Evolutionary conservation across 1,284 basidiomycete species (phyloP).

Genomic region (Singerocomus inundabilis): DNA sequence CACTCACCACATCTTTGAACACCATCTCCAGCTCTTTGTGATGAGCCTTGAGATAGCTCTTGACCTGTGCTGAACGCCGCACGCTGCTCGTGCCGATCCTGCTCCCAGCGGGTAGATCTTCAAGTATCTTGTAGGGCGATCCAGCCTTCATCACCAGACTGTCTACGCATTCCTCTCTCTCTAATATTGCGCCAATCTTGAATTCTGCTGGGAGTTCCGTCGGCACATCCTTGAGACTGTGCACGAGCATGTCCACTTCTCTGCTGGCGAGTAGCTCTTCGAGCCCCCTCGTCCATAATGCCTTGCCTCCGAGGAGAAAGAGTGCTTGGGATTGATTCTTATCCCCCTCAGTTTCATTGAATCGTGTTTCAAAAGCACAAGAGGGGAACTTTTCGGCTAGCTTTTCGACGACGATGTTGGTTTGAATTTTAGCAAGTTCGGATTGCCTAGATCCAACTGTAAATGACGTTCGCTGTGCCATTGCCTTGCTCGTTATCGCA

Average conservation of each 20-base stretch:
- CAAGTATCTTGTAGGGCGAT: slow-evolving; percentile 69
- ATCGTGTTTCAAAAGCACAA: slow-evolving; percentile 65
- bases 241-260: slow-evolving; percentile 90
- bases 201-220: slow-evolving; percentile 85
- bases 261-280: slow-evolving; percentile 77
- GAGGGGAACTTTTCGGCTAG: slow-evolving; percentile 50
- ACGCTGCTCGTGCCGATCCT: slow-evolving; percentile 96
- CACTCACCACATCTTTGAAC: slow-evolving; percentile 88
- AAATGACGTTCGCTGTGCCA: slow-evolving; percentile 38
- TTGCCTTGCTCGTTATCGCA: slow-evolving; percentile 6
- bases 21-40: slow-evolving; percentile 42
- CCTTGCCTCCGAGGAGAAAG: slow-evolving; percentile 81
- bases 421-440: slow-evolving; percentile 85
- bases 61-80: slow-evolving; percentile 88
- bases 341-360: slow-evolving; percentile 92
- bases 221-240: slow-evolving; percentile 93
- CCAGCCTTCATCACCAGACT: slow-evolving; percentile 86
- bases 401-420: slow-evolving; percentile 66
- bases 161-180: slow-evolving; percentile 90
- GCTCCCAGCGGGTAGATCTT: slow-evolving; percentile 85
- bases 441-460: slow-evolving; percentile 83
- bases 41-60: slow-evolving; percentile 69
- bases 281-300: slow-evolving; percentile 94
- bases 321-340: slow-evolving; percentile 84
- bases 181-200: slow-evolving; percentile 81